Percentiles rank a stretch among this genome's conserved stretches.
phyloP scores from a whole-genome alignment of 169 alveolate species.

The Plasmodium billcollinsi region DNA sequence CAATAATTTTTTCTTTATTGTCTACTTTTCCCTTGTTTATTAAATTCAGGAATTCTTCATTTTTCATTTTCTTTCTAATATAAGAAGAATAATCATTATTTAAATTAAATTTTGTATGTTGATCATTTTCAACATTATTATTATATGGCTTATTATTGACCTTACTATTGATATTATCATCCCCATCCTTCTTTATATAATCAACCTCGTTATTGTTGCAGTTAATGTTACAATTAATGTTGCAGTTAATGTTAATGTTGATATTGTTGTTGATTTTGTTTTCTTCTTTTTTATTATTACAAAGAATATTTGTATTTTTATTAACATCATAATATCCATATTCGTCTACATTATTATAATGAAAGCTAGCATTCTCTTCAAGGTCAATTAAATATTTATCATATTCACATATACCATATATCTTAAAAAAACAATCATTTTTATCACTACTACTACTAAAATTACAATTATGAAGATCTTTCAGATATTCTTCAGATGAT shows the following conservation, averaged over 20 bases:
- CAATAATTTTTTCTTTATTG: constrained; percentile 79
- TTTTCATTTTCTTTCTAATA: constrained; percentile 17
- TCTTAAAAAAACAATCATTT: constrained; percentile 23
- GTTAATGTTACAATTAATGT: neutral
- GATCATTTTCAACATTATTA: neutral
- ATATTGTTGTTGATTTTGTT: constrained; percentile 62
- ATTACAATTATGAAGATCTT: constrained; percentile 14
- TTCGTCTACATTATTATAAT: constrained; percentile 47
- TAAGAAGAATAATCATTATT: constrained; percentile 39
- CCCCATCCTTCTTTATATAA: neutral
- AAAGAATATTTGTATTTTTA: neutral
- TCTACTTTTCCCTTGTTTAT: constrained; percentile 29
- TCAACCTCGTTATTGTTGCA: constrained; percentile 20
- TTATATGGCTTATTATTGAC: neutral
- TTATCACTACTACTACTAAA: constrained; percentile 15
- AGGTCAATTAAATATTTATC: constrained; percentile 57
- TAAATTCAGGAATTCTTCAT: constrained; percentile 38
- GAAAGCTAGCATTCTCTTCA: constrained; percentile 30
- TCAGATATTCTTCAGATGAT: constrained; percentile 61
- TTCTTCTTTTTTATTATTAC: neutral
- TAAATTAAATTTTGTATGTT: constrained; percentile 3
- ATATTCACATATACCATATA: constrained; percentile 42
- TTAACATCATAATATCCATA: constrained; percentile 67
- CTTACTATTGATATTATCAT: neutral
- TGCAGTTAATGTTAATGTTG: constrained; percentile 11